Conservation (phyloP, 2,329 filamentous ascomycete species). For the Bipolaris victoriae region DNA sequence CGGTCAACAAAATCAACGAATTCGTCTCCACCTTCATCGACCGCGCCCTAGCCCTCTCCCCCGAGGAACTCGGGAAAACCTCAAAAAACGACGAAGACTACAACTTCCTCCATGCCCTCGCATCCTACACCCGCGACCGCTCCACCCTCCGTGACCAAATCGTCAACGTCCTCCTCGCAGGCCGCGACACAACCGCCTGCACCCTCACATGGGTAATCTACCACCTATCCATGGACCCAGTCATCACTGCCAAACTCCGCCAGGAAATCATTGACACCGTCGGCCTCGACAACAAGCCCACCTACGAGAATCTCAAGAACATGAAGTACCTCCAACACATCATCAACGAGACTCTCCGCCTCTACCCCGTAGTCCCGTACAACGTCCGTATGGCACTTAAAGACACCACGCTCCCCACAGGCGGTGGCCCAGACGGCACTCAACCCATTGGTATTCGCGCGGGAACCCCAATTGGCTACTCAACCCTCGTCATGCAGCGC, state of each 20-base stretch:
- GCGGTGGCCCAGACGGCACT: conserved; percentile 54
- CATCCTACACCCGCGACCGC: conserved; percentile 72
- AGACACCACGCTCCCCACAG: conserved; percentile 58
- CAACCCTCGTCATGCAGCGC: conserved; percentile 57
- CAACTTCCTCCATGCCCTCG: conserved; percentile 86
- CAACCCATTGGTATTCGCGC: conserved; percentile 54
- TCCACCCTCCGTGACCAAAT: conserved; percentile 83
- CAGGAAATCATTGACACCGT: conserved; percentile 72
- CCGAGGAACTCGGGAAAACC: conserved; percentile 74
- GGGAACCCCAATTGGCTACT: conserved; percentile 56
- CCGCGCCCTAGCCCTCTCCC: conserved; percentile 69
- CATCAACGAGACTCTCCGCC: conserved; percentile 49
- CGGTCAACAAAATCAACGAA: conserved; percentile 71
- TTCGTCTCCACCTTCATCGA: conserved; percentile 83
- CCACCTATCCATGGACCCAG: conserved; percentile 75
- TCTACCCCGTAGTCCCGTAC: conserved; percentile 59
- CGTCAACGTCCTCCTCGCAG: conserved; percentile 74
- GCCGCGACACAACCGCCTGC: conserved; percentile 83
- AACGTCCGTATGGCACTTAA: conserved; percentile 56
- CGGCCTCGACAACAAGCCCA: conserved; percentile 65
- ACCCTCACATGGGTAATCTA: conserved; percentile 84
- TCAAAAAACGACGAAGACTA: conserved; percentile 74
- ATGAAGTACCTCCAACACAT: conserved; percentile 73
- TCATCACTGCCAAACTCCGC: conserved; percentile 71
- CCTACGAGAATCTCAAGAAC: conserved; percentile 80